Conservation (phyloP, 2,329 filamentous ascomycete species). For the Acephala macrosclerotiorum region DNA sequence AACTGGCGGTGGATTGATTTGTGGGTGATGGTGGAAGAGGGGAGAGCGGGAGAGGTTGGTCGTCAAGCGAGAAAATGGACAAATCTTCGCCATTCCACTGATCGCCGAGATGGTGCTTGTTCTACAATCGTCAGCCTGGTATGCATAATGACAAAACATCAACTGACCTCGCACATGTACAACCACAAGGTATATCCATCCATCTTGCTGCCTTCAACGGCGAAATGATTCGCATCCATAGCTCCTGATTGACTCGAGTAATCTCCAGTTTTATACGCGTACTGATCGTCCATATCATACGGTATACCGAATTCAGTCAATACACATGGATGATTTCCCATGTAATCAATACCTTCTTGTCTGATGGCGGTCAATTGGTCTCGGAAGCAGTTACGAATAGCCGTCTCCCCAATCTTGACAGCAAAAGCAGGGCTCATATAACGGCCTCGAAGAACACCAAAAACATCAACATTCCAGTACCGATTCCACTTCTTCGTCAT, state of each 20-base stretch:
- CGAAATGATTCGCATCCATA: slow-evolving; percentile 96
- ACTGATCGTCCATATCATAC: slow-evolving; percentile 97
- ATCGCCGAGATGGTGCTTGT: slow-evolving; percentile 88
- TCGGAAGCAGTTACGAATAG: slow-evolving; percentile 90
- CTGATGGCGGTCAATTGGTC: slow-evolving; percentile 86
- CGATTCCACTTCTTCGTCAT: slow-evolving; percentile 99
- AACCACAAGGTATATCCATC: slow-evolving; percentile 92
- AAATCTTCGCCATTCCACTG: slow-evolving; percentile 98
- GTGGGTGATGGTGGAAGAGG: slow-evolving; percentile 53
- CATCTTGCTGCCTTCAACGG: slow-evolving; percentile 81
- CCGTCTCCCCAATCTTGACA: slow-evolving; percentile 89
- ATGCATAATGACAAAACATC: not conserved
- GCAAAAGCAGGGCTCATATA: slow-evolving; percentile 91
- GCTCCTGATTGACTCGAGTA: slow-evolving; percentile 92
- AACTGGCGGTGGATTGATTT: slow-evolving; percentile 56
- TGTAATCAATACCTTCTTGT: slow-evolving; percentile 86
- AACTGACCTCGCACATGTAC: slow-evolving; percentile 73
- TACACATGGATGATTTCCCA: slow-evolving; percentile 87
- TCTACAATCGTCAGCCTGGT: slow-evolving; percentile 55
- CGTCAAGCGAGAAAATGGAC: slow-evolving; percentile 87
- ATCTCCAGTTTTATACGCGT: slow-evolving; percentile 94
- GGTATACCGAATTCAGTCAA: slow-evolving; percentile 97
- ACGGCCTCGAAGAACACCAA: slow-evolving; percentile 87
- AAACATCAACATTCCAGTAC: slow-evolving; percentile 94
- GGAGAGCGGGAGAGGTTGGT: slow-evolving; percentile 67